These are phyloP conservation scores for Phytophthora meadii DNA, from an alignment of 352 stramenopile genomes.

Conservation along the genomic window DNA sequence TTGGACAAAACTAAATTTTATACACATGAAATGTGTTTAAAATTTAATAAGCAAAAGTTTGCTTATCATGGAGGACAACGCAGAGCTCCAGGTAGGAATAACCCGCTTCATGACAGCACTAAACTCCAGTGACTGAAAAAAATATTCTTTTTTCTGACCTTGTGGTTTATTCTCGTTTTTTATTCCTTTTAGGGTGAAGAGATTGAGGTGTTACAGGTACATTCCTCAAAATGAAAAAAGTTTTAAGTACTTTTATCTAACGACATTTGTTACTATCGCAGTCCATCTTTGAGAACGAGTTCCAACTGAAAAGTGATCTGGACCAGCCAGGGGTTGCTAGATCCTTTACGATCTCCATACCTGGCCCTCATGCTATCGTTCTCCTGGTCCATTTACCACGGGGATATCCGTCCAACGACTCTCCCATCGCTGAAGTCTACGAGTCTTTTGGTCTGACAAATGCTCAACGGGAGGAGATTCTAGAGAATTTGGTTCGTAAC, in stretches of 20 bases:
- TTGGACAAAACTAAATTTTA: conserved; percentile 36
- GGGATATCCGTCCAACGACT: conserved; percentile 71
- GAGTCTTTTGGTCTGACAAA: conserved; percentile 86
- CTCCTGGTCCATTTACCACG: conserved; percentile 76
- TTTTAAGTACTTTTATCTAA: not conserved
- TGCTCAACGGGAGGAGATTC: conserved; percentile 63
- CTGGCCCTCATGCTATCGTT: conserved; percentile 68
- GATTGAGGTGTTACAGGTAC: conserved; percentile 79
- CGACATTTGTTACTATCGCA: conserved; percentile 19
- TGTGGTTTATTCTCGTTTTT: conserved; percentile 15
- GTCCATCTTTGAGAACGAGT: conserved; percentile 82
- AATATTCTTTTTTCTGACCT: not conserved
- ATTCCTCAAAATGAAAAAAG: not conserved
- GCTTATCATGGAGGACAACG: conserved; percentile 44
- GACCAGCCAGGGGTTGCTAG: conserved; percentile 48
- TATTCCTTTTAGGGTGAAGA: conserved; percentile 62
- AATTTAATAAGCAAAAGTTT: not conserved
- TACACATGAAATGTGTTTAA: not conserved
- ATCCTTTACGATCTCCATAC: conserved; percentile 69
- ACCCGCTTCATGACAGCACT: not conserved
- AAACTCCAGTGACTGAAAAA: no score
- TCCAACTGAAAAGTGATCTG: conserved; percentile 61
- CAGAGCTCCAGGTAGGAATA: conserved; percentile 59
- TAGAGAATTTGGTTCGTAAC: conserved; percentile 61
- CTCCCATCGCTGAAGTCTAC: conserved; percentile 80